A percentile compares a stretch with the other conserved stretches of the same genome.
Evolutionary conservation across 305 asterid species (phyloP).

Genomic region (Solanum chacoense): DNA sequence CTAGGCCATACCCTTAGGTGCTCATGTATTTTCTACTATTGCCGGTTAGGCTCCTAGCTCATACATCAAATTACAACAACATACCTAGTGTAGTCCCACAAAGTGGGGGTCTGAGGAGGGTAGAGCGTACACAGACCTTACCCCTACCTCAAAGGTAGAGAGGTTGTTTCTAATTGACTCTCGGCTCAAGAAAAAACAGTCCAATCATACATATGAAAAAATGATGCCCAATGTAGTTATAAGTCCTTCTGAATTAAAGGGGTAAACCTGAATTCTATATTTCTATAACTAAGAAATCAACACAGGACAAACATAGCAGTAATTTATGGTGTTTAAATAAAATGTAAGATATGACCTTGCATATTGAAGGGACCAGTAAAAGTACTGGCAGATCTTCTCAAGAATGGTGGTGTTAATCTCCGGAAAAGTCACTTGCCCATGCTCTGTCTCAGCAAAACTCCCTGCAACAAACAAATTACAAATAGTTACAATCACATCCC

Average conservation of each 20-base stretch:
- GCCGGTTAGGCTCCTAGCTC: background rate
- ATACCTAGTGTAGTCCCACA: background rate
- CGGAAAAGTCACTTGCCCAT: slow-evolving; percentile 81
- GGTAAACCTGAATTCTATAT: background rate
- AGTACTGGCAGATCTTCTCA: slow-evolving; percentile 96
- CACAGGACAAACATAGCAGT: background rate
- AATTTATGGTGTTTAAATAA: background rate
- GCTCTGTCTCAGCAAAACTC: slow-evolving; percentile 78
- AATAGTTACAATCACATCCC: background rate
- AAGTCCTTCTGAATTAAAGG: background rate
- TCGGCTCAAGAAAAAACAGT: background rate
- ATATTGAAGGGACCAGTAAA: slow-evolving; percentile 96
- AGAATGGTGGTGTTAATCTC: slow-evolving; percentile 86
- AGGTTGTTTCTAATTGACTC: background rate
- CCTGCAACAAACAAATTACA: slow-evolving; percentile 29
- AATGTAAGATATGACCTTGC: slow-evolving; percentile 47
- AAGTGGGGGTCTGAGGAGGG: background rate
- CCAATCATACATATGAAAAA: background rate
- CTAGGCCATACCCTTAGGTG: background rate
- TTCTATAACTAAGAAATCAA: background rate
- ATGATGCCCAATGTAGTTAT: background rate
- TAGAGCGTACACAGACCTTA: background rate
- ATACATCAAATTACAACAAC: background rate
- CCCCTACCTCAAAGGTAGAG: background rate
- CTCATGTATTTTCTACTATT: background rate